These are phyloP conservation scores for Candida qinlingensis DNA, from an alignment of 805 yeast species.

Conservation along the genomic window DNA sequence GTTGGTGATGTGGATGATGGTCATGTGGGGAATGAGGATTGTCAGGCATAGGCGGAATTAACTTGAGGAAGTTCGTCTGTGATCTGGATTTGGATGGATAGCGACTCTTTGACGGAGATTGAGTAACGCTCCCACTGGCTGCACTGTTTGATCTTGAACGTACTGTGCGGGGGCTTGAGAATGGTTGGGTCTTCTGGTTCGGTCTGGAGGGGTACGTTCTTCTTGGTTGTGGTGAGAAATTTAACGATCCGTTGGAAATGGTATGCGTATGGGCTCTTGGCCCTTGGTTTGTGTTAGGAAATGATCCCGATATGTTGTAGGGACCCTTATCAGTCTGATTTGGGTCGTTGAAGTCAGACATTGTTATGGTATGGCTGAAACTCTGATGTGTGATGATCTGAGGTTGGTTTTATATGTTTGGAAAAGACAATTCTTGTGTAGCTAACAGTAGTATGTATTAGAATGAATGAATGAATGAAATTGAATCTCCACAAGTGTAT, in stretches of 20 bases:
- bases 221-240: background rate
- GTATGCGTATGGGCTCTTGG: background rate
- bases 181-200: background rate
- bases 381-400: too few relatives aligned
- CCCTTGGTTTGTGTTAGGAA: background rate
- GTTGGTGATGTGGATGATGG: background rate
- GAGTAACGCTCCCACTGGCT: too few relatives aligned
- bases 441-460: background rate
- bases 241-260: background rate
- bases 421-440: background rate
- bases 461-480: conserved; percentile 9
- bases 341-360: conserved; percentile 4
- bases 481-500: background rate
- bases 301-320: conserved; percentile 10
- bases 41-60: conserved; percentile 27
- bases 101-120: background rate
- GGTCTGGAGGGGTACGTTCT: background rate
- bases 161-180: background rate
- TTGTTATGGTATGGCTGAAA: background rate
- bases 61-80: conserved; percentile 19
- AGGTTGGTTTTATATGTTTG: too few relatives aligned
- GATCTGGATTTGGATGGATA: conserved; percentile 1
- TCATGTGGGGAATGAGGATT: background rate
- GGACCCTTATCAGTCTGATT: background rate
- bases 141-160: conserved; percentile 4